A percentile compares a stretch with the other conserved stretches of the same genome.
These are phyloP conservation scores for Dactylellina haptotyla DNA, from an alignment of 2,329 filamentous ascomycete species.

Conservation along the genomic window DNA sequence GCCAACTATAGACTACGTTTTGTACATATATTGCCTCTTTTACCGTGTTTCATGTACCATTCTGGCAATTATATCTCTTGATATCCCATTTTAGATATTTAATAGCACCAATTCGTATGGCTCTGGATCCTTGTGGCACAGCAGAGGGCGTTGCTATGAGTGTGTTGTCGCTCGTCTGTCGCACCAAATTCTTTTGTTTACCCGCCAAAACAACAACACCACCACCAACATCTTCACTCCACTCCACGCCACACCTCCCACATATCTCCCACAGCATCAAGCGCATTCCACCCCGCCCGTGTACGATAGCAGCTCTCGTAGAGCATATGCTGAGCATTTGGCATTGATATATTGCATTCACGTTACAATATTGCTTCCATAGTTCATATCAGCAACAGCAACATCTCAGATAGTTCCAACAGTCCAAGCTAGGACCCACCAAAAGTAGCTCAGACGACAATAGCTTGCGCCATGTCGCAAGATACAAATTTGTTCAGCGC, in stretches of 20 bases:
- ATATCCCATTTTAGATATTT: no score
- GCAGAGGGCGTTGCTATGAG: slow-evolving; percentile 43
- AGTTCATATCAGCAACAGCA: neutral
- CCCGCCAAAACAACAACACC: slow-evolving; percentile 27
- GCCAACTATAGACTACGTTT: neutral
- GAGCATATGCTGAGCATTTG: neutral
- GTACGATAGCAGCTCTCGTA: neutral
- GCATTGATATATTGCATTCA: no score
- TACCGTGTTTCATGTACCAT: no score
- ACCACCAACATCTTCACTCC: neutral
- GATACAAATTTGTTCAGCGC: slow-evolving; percentile 58
- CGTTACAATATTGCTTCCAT: no score
- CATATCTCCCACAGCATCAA: neutral
- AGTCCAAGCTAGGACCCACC: slow-evolving; percentile 1
- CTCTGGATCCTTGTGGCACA: no score
- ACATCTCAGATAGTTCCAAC: neutral
- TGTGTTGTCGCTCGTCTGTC: slow-evolving; percentile 27
- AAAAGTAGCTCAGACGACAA: slow-evolving; percentile 38
- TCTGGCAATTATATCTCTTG: no score
- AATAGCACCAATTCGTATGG: no score
- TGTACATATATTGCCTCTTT: neutral
- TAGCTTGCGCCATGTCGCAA: slow-evolving; percentile 55
- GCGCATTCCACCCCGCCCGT: no score
- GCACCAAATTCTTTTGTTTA: slow-evolving; percentile 44
- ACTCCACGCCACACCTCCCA: neutral